Evolutionary conservation across 441 rosid species (phyloP).

Genomic region (Bocquillonia castaneifolia): DNA sequence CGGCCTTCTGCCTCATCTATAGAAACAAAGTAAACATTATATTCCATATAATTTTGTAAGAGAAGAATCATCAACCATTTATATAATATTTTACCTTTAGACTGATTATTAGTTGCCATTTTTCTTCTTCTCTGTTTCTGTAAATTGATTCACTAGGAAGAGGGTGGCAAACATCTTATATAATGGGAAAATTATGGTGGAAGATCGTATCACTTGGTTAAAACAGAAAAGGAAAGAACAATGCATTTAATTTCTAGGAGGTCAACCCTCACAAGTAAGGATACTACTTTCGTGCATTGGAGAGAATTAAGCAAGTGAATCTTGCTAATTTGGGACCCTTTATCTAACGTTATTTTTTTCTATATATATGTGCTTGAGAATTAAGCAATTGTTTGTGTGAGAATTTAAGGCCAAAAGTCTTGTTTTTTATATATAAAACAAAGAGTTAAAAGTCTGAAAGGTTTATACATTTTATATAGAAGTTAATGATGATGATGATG

Average conservation of each 20-base stretch:
- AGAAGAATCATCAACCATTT: too few relatives aligned
- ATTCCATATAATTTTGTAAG: too few relatives aligned
- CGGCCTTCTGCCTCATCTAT: background rate
- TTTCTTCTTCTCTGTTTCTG: background rate
- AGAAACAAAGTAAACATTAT: background rate
- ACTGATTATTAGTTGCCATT: background rate
- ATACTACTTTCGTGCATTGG: background rate
- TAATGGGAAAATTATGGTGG: background rate
- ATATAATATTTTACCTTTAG: background rate
- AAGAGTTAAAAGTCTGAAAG: too few relatives aligned
- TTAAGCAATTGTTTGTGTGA: background rate
- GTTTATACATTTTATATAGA: too few relatives aligned
- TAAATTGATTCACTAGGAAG: background rate
- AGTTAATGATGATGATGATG: too few relatives aligned
- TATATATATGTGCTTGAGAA: background rate
- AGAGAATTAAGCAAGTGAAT: background rate
- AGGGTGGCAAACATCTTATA: background rate
- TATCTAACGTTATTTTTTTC: background rate
- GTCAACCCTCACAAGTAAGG: background rate
- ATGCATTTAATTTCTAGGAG: background rate
- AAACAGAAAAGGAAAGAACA: background rate
- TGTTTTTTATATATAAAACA: too few relatives aligned
- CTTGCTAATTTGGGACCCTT: background rate
- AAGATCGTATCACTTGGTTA: background rate
- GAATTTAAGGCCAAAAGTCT: too few relatives aligned